Conservation (phyloP, 2,329 filamentous ascomycete genomes). For the Parastagonospora nodorum region DNA sequence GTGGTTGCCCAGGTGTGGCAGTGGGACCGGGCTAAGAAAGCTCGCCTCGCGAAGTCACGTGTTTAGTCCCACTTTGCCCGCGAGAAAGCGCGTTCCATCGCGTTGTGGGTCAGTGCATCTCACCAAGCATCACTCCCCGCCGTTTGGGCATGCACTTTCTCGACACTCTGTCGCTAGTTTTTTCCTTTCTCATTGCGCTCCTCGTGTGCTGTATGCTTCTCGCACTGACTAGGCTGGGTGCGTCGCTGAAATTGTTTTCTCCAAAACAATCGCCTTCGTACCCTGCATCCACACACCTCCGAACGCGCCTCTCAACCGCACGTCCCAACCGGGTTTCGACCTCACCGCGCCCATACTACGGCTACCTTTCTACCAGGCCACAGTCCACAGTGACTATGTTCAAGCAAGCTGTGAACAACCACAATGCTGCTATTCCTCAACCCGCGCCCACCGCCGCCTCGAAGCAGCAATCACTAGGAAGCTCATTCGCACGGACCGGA, state of each 20-base stretch:
- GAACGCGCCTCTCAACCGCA: constrained; percentile 20
- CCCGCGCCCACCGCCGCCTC: constrained; percentile 27
- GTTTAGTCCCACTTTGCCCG: constrained; percentile 3
- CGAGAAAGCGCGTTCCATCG: constrained; percentile 23
- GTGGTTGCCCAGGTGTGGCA: background rate
- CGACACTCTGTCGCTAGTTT: constrained; percentile 25
- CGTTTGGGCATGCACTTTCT: constrained; percentile 26
- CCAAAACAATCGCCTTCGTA: constrained; percentile 24
- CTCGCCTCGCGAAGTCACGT: constrained; percentile 3
- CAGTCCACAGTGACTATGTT: constrained; percentile 43
- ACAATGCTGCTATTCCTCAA: constrained; percentile 39
- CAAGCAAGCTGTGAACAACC: constrained; percentile 47
- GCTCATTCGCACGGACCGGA: constrained; percentile 47
- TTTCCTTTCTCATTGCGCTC: constrained; percentile 29
- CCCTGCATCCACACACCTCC: constrained; percentile 24
- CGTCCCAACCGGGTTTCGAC: constrained; percentile 3
- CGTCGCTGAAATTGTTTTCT: constrained; percentile 39
- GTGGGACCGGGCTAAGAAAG: background rate
- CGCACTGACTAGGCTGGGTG: constrained; percentile 33
- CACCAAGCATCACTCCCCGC: constrained; percentile 23
- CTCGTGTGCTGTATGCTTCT: constrained; percentile 48
- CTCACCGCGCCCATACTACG: constrained; percentile 13
- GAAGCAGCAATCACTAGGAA: constrained; percentile 43
- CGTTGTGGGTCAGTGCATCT: constrained; percentile 5
- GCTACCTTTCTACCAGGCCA: constrained; percentile 21